phyloP scores from a whole-genome alignment of 371 early-diverging fungal species.

The Caulochytrium protostelioides region DNA sequence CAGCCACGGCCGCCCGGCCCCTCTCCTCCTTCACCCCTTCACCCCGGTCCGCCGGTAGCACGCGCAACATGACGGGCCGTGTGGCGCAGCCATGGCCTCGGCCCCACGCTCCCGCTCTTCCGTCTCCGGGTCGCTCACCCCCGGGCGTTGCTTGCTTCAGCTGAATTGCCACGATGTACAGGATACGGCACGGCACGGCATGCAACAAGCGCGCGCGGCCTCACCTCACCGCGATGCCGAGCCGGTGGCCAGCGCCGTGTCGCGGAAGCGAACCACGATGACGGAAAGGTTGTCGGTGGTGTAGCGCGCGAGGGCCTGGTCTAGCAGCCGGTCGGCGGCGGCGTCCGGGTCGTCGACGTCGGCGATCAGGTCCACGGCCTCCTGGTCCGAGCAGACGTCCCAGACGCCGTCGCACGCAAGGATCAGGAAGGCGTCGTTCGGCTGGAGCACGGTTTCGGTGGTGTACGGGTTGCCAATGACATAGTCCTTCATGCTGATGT shows the following conservation, averaged over 20 bases:
- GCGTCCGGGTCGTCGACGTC: slow-evolving; percentile 48
- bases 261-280: slow-evolving; percentile 42
- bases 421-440: slow-evolving; percentile 58
- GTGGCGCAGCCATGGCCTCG: too few species aligned
- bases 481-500: slow-evolving; percentile 83
- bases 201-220: too few species aligned
- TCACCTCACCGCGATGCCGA: neutral
- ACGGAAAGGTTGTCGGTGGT: slow-evolving; percentile 83
- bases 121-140: too few species aligned
- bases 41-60: too few species aligned
- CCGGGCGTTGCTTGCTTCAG: too few species aligned
- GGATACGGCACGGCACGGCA: too few species aligned
- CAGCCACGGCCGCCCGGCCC: too few species aligned
- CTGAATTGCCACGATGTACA: too few species aligned
- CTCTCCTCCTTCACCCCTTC: too few species aligned
- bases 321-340: slow-evolving; percentile 59
- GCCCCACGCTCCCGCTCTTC: too few species aligned
- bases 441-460: slow-evolving; percentile 53
- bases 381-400: slow-evolving; percentile 95
- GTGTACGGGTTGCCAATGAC: slow-evolving; percentile 87
- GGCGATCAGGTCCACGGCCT: slow-evolving; percentile 70
- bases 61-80: too few species aligned
- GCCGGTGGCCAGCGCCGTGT: too few species aligned
- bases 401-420: slow-evolving; percentile 96
- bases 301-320: slow-evolving; percentile 71